Evolutionary conservation across 257 asterid genomes (phyloP).

Genomic region (Solanum bulbocastanum): DNA sequence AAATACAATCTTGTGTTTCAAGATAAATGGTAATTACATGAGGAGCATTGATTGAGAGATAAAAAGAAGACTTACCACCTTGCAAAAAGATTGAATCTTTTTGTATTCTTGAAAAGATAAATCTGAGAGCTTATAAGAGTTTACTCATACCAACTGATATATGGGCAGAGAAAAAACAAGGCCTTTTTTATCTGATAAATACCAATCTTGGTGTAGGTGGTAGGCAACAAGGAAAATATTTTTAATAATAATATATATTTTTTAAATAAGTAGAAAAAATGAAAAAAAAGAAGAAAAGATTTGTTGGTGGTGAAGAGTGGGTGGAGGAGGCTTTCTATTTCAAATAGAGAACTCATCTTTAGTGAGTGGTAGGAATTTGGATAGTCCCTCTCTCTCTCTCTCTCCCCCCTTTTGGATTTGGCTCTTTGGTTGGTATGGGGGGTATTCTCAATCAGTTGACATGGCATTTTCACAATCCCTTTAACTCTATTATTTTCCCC

Average conservation of each 20-base stretch:
- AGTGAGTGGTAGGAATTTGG: slow-evolving; percentile 58
- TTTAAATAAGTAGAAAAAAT: not conserved
- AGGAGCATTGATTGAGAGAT: not conserved
- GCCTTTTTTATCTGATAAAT: not conserved
- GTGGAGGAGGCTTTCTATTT: slow-evolving; percentile 72
- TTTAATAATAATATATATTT: not conserved
- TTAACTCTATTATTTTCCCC: not conserved
- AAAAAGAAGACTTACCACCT: not conserved
- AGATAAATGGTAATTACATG: no score
- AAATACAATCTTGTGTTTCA: no score
- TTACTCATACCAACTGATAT: not conserved
- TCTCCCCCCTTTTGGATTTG: not conserved
- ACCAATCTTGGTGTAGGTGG: not conserved
- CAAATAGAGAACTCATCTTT: slow-evolving; percentile 46
- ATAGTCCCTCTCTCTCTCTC: not conserved
- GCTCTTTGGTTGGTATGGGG: not conserved
- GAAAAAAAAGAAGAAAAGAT: not conserved
- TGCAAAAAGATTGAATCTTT: slow-evolving; percentile 2
- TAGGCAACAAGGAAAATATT: not conserved
- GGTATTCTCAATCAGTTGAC: not conserved
- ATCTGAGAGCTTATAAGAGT: slow-evolving; percentile 6
- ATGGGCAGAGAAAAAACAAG: slow-evolving; percentile 6
- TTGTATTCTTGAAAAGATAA: not conserved
- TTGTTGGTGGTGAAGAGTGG: slow-evolving; percentile 42
- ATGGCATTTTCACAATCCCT: not conserved